Percentiles rank a stretch among this genome's conserved stretches.
Evolutionary conservation across 305 asterid genomes (phyloP).

Genomic region (Fraxinus angustifolia): DNA sequence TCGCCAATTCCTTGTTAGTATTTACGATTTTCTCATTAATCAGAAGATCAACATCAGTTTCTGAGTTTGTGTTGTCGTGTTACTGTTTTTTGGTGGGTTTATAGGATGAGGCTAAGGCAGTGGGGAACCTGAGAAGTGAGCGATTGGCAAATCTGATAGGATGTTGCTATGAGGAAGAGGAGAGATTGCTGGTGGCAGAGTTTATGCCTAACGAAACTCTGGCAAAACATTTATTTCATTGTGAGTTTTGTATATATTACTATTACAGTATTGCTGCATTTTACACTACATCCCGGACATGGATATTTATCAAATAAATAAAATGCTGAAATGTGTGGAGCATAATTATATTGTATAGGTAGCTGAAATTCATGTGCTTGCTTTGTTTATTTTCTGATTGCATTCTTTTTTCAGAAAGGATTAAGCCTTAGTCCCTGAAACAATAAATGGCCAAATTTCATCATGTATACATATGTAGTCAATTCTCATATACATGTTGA

Average conservation of each 20-base stretch:
- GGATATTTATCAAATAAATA: background rate
- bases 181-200: constrained; percentile 46
- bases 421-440: background rate
- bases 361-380: background rate
- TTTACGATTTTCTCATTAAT: background rate
- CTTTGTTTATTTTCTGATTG: background rate
- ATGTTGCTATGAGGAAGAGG: constrained; percentile 29
- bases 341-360: background rate
- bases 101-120: constrained; percentile 34
- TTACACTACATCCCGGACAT: background rate
- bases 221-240: constrained; percentile 70
- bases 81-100: background rate
- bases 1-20: constrained; percentile 54
- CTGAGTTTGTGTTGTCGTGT: constrained; percentile 1
- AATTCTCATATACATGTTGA: background rate
- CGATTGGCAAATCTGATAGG: constrained; percentile 31
- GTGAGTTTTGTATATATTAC: constrained; percentile 36
- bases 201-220: constrained; percentile 69
- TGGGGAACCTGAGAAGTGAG: constrained; percentile 26
- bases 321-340: background rate
- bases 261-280: background rate
- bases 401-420: background rate
- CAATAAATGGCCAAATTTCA: background rate
- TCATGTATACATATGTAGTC: background rate
- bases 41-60: constrained; percentile 13